Evolutionary conservation across 805 yeast species (phyloP).

Genomic region (Saccharomycopsis amapae): DNA sequence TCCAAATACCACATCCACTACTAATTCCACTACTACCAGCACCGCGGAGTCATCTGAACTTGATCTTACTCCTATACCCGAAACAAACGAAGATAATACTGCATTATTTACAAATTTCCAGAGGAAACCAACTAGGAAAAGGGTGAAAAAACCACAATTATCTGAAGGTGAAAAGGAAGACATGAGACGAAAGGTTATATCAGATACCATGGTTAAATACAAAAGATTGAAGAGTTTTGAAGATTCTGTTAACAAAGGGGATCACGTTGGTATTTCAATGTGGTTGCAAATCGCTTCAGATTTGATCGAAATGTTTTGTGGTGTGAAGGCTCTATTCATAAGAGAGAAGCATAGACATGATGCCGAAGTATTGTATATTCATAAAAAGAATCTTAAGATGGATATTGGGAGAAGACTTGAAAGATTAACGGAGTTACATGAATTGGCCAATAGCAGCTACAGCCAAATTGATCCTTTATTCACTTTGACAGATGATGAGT

Average conservation of each 20-base stretch:
- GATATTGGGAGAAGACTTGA: conserved; percentile 69
- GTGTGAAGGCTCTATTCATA: conserved; percentile 72
- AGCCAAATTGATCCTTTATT: conserved; percentile 20
- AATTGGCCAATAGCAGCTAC: conserved; percentile 34
- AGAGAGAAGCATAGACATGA: conserved; percentile 35
- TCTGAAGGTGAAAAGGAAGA: conserved; percentile 43
- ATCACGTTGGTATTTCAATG: conserved; percentile 54
- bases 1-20: too few relatives aligned
- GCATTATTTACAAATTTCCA: conserved; percentile 8
- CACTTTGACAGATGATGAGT: conserved; percentile 43
- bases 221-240: conserved; percentile 47
- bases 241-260: conserved; percentile 37
- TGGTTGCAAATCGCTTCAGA: conserved; percentile 86
- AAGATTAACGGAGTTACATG: conserved; percentile 57
- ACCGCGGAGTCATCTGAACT: conserved; percentile 14
- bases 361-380: conserved; percentile 21
- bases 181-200: conserved; percentile 50
- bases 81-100: conserved; percentile 2
- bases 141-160: conserved; percentile 19
- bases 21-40: too few relatives aligned
- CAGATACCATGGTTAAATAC: conserved; percentile 50
- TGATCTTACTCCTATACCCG: conserved; percentile 1
- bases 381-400: conserved; percentile 53
- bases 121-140: conserved; percentile 1
- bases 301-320: conserved; percentile 73